phyloP scores from a whole-genome alignment of 2,329 filamentous ascomycete species.

The Lachnellula willkommii region DNA sequence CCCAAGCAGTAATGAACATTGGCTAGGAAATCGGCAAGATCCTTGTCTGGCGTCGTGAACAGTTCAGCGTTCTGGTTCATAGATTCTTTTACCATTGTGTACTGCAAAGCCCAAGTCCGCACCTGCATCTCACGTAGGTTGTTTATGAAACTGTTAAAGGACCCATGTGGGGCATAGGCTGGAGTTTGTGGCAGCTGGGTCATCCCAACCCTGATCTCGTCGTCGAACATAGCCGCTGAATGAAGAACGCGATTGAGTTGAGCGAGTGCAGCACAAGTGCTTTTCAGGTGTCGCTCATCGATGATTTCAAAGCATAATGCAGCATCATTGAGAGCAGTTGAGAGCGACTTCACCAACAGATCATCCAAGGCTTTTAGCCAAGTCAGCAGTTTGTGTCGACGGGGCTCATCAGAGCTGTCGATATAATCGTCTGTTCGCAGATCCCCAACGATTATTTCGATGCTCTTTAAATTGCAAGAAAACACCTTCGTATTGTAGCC shows the following conservation, averaged over 20 bases:
- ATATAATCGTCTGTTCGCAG: conserved; percentile 55
- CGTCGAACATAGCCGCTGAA: conserved; percentile 74
- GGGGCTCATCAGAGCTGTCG: conserved; percentile 52
- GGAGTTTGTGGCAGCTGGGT: conserved; percentile 53
- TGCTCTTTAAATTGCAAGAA: conserved; percentile 77
- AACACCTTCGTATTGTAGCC: conserved; percentile 83
- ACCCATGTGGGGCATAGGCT: conserved; percentile 37
- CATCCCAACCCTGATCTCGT: conserved; percentile 76
- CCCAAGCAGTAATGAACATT: conserved; percentile 81
- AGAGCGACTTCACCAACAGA: conserved; percentile 65
- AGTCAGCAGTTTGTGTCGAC: conserved; percentile 66
- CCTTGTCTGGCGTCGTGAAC: conserved; percentile 63
- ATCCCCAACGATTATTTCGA: conserved; percentile 74
- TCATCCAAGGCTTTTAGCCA: conserved; percentile 77
- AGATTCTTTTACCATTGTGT: conserved; percentile 70
- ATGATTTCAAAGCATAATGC: conserved; percentile 74
- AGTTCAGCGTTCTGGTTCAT: conserved; percentile 59
- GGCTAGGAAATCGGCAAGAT: conserved; percentile 73
- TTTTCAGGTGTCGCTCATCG: conserved; percentile 69
- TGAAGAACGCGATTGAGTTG: conserved; percentile 72
- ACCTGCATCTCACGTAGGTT: conserved; percentile 84
- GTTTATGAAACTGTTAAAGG: conserved; percentile 53
- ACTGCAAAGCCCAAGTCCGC: conserved; percentile 82
- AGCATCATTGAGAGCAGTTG: conserved; percentile 59
- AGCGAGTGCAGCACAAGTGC: conserved; percentile 66